Evolutionary conservation across 768 basidiomycete genomes (phyloP).

Genomic region (Hypholoma fasciculare): DNA sequence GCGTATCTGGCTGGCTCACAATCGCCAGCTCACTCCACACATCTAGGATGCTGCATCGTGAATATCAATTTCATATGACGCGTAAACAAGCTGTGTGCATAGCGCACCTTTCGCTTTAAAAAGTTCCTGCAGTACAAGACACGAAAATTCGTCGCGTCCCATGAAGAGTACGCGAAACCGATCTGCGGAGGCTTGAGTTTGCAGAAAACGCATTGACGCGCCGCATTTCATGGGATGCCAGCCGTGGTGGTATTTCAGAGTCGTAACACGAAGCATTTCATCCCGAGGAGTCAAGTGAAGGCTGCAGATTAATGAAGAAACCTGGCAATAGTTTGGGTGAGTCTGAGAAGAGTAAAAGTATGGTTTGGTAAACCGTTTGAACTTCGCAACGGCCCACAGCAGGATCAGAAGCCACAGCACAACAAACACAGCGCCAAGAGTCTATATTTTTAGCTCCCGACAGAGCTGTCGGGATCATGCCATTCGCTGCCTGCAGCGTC

Average conservation of each 20-base stretch:
- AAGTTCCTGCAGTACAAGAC: constrained; percentile 65
- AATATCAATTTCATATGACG: constrained; percentile 13
- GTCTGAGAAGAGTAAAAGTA: neutral
- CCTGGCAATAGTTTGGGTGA: neutral
- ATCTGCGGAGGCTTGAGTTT: constrained; percentile 1
- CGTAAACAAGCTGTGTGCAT: constrained; percentile 32
- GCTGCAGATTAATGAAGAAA: neutral
- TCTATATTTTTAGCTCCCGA: no score
- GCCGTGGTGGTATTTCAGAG: neutral
- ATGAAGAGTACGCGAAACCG: constrained; percentile 81
- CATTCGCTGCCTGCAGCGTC: no score
- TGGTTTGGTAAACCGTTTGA: no score
- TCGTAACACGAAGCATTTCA: neutral
- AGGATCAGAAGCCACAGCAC: neutral
- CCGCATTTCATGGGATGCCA: neutral
- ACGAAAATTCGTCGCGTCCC: constrained; percentile 89
- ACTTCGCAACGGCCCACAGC: neutral
- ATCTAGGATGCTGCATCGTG: constrained; percentile 44
- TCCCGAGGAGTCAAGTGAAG: no score
- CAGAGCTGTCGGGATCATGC: no score
- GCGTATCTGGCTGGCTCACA: constrained; percentile 71
- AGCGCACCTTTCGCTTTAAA: constrained; percentile 57
- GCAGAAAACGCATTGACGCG: neutral
- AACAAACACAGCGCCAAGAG: no score
- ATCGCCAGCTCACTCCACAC: constrained; percentile 72